Conservation (phyloP, 192 early-diverging fungal species). For the Backusella sp. region DNA sequence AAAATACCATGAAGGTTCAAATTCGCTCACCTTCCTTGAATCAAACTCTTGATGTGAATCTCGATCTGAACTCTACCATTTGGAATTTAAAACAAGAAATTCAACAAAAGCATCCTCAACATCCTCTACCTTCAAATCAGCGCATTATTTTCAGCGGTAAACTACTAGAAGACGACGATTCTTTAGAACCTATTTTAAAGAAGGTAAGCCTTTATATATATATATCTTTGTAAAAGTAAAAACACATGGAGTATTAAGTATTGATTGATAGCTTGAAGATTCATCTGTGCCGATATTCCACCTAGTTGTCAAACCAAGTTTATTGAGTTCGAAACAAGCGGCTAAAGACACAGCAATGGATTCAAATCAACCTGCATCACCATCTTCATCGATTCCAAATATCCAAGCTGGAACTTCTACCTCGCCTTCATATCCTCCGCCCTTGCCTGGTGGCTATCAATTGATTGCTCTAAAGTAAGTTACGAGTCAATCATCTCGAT, state of each 20-base stretch:
- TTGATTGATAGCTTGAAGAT: constrained; percentile 3
- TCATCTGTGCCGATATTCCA: constrained; percentile 29
- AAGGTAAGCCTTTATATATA: constrained; percentile 16
- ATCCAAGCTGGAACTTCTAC: not conserved
- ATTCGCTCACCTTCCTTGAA: constrained; percentile 27
- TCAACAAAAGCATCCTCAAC: constrained; percentile 27
- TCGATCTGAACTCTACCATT: constrained; percentile 7
- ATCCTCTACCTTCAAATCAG: constrained; percentile 24
- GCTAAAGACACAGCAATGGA: not conserved
- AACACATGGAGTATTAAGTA: not conserved
- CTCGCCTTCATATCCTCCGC: not conserved
- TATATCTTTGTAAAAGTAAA: not conserved
- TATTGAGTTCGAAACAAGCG: not conserved
- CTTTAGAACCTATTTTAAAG: constrained; percentile 7
- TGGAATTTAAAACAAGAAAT: constrained; percentile 20
- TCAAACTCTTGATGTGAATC: constrained; percentile 19
- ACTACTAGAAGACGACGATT: constrained; percentile 19
- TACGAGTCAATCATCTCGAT: not conserved
- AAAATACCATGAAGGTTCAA: not conserved
- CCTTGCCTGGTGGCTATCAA: constrained; percentile 29
- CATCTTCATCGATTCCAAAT: not conserved
- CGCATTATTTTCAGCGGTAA: constrained; percentile 38
- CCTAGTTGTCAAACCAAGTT: constrained; percentile 35
- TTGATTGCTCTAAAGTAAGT: constrained; percentile 27
- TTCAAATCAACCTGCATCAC: not conserved